Conservation (phyloP, 169 alveolate genomes). For the Eimeria necatrix region DNA sequence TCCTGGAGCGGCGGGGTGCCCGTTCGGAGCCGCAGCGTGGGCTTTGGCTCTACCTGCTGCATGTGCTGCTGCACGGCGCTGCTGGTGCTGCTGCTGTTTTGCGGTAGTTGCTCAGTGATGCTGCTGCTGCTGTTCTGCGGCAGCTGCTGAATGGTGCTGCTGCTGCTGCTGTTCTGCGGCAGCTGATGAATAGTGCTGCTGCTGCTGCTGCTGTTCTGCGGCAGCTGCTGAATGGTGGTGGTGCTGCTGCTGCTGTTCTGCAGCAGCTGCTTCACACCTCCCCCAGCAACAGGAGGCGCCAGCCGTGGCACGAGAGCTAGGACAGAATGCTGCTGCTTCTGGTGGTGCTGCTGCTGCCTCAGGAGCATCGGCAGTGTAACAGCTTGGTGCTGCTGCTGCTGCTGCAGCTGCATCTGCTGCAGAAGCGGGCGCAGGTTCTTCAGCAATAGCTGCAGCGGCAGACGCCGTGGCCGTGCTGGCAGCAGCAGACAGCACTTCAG, state of each 20-base stretch:
- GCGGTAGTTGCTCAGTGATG: background rate
- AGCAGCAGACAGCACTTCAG: conserved; percentile 59
- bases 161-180: conserved; percentile 13
- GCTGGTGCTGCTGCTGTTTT: background rate
- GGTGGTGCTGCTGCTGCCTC: conserved; percentile 41
- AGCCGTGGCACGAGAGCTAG: conserved; percentile 12
- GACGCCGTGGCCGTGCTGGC: conserved; percentile 45
- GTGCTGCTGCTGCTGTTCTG: background rate
- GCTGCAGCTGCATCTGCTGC: conserved; percentile 63
- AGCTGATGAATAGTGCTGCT: background rate
- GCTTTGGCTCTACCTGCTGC: background rate
- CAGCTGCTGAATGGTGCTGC: background rate
- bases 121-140: background rate
- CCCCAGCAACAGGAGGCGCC: conserved; percentile 1
- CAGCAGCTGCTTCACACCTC: background rate
- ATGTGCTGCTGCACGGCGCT: background rate
- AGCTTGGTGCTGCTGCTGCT: conserved; percentile 40
- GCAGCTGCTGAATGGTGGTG: background rate
- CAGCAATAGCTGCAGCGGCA: conserved; percentile 43
- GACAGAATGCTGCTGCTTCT: background rate
- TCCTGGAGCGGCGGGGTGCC: conserved; percentile 25
- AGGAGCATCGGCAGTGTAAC: conserved; percentile 1
- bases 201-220: background rate
- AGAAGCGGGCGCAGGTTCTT: conserved; percentile 26
- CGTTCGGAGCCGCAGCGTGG: background rate